Conservation (phyloP, 345 rosid species). For the Viola odorata region DNA sequence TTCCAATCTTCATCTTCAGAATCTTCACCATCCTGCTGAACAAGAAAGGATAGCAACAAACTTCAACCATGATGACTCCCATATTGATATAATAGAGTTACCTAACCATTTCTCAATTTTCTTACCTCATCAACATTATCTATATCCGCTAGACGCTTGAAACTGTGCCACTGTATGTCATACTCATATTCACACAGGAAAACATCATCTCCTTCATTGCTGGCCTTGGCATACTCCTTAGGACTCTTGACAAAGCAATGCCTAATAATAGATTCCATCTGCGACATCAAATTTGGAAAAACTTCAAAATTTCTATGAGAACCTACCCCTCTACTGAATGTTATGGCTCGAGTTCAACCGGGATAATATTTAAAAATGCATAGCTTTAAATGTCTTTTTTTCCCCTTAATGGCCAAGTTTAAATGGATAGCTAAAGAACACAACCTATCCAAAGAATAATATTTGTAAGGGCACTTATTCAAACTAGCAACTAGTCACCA, state of each 20-base stretch:
- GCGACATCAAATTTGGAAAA: constrained; percentile 15
- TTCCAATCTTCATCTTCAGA: constrained; percentile 80
- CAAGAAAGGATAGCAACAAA: constrained; percentile 10
- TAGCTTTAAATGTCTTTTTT: too few relatives aligned
- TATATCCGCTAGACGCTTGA: constrained; percentile 75
- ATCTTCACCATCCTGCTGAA: constrained; percentile 44
- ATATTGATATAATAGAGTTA: not conserved
- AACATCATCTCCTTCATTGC: constrained; percentile 75
- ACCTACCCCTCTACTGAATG: not conserved
- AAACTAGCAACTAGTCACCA: constrained; percentile 1
- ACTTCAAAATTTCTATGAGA: constrained; percentile 5
- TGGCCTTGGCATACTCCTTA: constrained; percentile 61
- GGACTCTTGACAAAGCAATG: constrained; percentile 78
- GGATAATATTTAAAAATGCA: too few relatives aligned
- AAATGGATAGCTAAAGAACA: not conserved
- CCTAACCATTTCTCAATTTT: not conserved
- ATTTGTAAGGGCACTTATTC: not conserved
- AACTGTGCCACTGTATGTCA: constrained; percentile 81
- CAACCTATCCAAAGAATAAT: not conserved
- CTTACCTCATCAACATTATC: constrained; percentile 49
- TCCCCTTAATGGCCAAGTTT: too few relatives aligned
- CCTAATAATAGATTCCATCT: constrained; percentile 78
- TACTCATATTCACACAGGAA: constrained; percentile 90
- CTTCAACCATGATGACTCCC: constrained; percentile 2
- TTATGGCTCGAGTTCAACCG: too few relatives aligned